Evolutionary conservation across 768 basidiomycete species (phyloP), one percentile per base, ranked within the genome.

Genomic region (Xerocomus brunneocitrinus): DNA sequence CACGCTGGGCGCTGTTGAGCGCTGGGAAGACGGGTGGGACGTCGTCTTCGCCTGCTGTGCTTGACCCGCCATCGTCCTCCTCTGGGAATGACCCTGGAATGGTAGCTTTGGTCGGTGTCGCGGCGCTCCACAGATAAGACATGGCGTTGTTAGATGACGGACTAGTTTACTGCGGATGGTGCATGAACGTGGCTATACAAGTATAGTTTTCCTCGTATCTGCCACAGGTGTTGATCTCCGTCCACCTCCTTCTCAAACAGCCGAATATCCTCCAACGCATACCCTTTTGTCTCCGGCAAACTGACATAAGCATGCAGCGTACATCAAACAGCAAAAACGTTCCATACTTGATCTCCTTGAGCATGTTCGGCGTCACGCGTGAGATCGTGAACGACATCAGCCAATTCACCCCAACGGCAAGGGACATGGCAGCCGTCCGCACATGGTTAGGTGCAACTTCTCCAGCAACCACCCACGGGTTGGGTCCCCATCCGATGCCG

Each of bases 1-100:
- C 72, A 27, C 89, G 81, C 61, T 92, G 90, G 4, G 84, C 85
- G 56, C 89, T 91, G 63, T 77, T 76, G 4, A 82, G 71, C 48
- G 78, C 79, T 25, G 90, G 90, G 65, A 92, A 92, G 1, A 83
- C 80, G 10, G 90, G 89, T 7, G 89, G 84, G 12, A 62, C 60
- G 59, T 90, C 81, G 54, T 85, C 77, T 70, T 73, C 49, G 76
- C 70, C 56, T 64, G 67, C 73, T 7, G 74, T 58, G 48, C 79
- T 76, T 32, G 68, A 70, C 12, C 69, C 64, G 55, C 73, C 69
- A 35, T 76, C 66, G 0, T 70, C 66, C 16, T 77, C 74, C 8
- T 56, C 66, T 12, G 19, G 8, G 12, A 67, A 65, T 10, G 65
- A 57, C 5, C 67, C 64, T 25, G 68, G 67, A 24, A 68, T 50